These are phyloP conservation scores for Berberis thunbergii DNA, from an alignment of 164 flowering plant genomes.

Conservation along the genomic window DNA sequence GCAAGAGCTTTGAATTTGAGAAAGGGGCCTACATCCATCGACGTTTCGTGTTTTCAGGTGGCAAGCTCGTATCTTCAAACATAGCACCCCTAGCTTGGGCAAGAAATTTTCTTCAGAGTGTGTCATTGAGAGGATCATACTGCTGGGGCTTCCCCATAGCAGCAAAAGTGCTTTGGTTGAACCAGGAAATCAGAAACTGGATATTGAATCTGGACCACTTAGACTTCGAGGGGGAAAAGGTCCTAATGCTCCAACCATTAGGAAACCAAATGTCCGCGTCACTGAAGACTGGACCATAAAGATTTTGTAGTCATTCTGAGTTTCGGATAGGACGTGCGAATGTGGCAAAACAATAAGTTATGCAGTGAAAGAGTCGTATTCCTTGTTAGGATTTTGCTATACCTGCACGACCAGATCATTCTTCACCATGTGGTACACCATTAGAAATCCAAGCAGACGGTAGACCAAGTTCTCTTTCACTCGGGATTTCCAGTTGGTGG, in stretches of 20 bases:
- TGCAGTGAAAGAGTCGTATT: background rate
- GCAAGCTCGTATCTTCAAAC: constrained; percentile 56
- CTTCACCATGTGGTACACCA: no score
- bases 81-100: constrained; percentile 23
- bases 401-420: no score
- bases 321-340: background rate
- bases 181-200: constrained; percentile 47
- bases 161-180: constrained; percentile 56
- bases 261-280: constrained; percentile 67
- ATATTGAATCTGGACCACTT: constrained; percentile 62
- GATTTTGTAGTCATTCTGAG: constrained; percentile 32
- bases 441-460: no score
- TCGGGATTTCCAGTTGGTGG: no score
- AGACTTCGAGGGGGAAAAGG: constrained; percentile 28
- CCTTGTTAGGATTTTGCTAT: no score
- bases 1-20: constrained; percentile 77
- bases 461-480: no score
- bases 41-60: constrained; percentile 62
- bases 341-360: background rate
- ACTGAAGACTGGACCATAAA: constrained; percentile 77
- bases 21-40: constrained; percentile 85
- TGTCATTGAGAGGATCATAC: constrained; percentile 70
- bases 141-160: constrained; percentile 48
- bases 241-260: constrained; percentile 43
- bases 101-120: constrained; percentile 38